A percentile compares a stretch with the other conserved stretches of the same genome.
Conservation (phyloP, 176 grass and related monocot species). For the Carex pumila region DNA sequence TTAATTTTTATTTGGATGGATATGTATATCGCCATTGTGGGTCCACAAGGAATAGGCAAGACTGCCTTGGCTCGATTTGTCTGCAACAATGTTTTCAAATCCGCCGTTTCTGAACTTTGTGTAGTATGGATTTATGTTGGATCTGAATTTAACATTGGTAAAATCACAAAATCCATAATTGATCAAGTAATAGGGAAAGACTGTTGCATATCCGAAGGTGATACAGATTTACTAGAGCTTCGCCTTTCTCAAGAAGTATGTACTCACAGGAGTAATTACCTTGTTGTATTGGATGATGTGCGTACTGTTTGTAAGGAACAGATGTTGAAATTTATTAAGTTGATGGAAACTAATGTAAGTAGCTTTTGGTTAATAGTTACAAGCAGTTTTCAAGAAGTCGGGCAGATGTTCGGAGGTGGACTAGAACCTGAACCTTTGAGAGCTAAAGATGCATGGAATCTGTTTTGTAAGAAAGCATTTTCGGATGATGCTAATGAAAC, state of each 20-base stretch:
- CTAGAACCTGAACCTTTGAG: too few species aligned
- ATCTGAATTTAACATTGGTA: not conserved
- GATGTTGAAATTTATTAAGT: too few species aligned
- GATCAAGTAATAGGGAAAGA: slow-evolving; percentile 10
- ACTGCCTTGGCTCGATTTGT: not conserved
- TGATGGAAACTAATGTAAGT: too few species aligned
- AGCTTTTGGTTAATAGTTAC: too few species aligned
- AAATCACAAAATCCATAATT: not conserved
- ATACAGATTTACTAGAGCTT: not conserved
- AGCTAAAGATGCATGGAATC: not conserved
- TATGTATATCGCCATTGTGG: not conserved
- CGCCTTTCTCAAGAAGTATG: not conserved
- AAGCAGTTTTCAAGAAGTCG: too few species aligned
- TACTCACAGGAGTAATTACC: not conserved
- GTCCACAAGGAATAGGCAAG: not conserved
- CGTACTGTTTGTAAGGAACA: too few species aligned
- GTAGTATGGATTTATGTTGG: not conserved
- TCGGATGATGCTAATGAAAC: not conserved
- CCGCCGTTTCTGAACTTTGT: not conserved
- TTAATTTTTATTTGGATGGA: too few species aligned
- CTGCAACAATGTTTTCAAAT: not conserved
- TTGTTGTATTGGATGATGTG: not conserved
- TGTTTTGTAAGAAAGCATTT: not conserved
- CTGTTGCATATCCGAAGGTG: not conserved
- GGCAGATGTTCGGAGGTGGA: not conserved